phyloP scores from a whole-genome alignment of 2,329 filamentous ascomycete genomes.

The Neopestalotiopsis sp. region DNA sequence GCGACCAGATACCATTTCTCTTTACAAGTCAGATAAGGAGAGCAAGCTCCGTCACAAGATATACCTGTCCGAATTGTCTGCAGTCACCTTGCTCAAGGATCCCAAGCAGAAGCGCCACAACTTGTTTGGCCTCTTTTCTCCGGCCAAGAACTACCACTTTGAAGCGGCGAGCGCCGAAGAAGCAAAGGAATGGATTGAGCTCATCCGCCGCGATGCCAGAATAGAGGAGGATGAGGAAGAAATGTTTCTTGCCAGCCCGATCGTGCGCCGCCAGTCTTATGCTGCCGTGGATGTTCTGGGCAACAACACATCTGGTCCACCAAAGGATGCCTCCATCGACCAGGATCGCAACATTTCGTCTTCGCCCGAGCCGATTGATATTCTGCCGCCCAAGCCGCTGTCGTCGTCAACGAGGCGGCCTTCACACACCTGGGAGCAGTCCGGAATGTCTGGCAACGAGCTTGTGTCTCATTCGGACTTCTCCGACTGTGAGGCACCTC shows the following conservation, averaged over 20 bases:
- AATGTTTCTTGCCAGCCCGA: conserved; percentile 73
- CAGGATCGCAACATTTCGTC: conserved; percentile 57
- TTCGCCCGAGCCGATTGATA: conserved; percentile 63
- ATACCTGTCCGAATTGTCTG: conserved; percentile 86
- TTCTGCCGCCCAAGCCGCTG: conserved; percentile 40
- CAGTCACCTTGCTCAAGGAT: conserved; percentile 86
- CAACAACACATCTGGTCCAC: conserved; percentile 27
- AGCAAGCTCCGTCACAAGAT: conserved; percentile 89
- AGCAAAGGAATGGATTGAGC: conserved; percentile 83
- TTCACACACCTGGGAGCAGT: conserved; percentile 69
- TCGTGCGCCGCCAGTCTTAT: conserved; percentile 54
- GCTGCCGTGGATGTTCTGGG: conserved; percentile 31
- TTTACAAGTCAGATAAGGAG: conserved; percentile 92
- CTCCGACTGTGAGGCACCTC: conserved; percentile 69
- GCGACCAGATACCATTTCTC: conserved; percentile 85
- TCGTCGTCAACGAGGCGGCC: conserved; percentile 49
- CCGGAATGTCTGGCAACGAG: conserved; percentile 66
- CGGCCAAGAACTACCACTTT: conserved; percentile 89
- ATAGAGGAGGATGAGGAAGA: conserved; percentile 91
- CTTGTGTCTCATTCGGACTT: conserved; percentile 85
- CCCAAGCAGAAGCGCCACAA: conserved; percentile 86
- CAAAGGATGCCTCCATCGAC: conserved; percentile 31
- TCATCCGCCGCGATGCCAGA: conserved; percentile 78
- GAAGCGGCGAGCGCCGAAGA: conserved; percentile 76
- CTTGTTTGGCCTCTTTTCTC: conserved; percentile 91